phyloP scores from a whole-genome alignment of 2,329 filamentous ascomycete species.

The Talaromyces piceae region DNA sequence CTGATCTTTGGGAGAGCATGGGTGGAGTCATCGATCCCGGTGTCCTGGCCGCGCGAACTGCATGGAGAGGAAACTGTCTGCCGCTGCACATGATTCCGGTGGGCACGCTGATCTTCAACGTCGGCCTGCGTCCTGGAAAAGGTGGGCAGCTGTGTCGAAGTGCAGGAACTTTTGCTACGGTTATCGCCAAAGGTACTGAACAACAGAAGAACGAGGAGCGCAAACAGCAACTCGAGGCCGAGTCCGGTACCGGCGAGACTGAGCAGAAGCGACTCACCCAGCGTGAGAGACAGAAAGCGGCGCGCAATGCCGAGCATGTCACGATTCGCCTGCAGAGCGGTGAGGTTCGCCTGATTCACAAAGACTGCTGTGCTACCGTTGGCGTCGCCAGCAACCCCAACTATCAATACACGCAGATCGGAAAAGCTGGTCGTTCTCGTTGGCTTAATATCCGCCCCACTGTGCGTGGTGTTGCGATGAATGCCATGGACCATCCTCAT shows the following conservation, averaged over 20 bases:
- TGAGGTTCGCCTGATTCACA: slow-evolving; percentile 81
- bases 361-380: slow-evolving; percentile 89
- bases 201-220: slow-evolving; percentile 32
- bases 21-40: slow-evolving; percentile 88
- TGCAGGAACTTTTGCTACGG: slow-evolving; percentile 82
- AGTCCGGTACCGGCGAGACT: slow-evolving; percentile 48
- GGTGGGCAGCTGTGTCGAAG: slow-evolving; percentile 88
- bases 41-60: slow-evolving; percentile 90
- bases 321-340: slow-evolving; percentile 85
- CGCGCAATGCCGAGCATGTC: slow-evolving; percentile 67
- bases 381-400: slow-evolving; percentile 90
- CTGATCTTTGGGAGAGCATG: slow-evolving; percentile 82
- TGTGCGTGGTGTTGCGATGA: slow-evolving; percentile 97
- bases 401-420: slow-evolving; percentile 81
- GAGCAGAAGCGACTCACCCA: slow-evolving; percentile 29
- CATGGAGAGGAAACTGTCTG: slow-evolving; percentile 88
- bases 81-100: slow-evolving; percentile 93
- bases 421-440: slow-evolving; percentile 87
- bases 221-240: slow-evolving; percentile 10
- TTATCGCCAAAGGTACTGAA: slow-evolving; percentile 82
- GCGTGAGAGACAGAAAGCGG: slow-evolving; percentile 34
- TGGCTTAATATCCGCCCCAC: slow-evolving; percentile 94
- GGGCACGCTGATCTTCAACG: slow-evolving; percentile 85
- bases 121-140: slow-evolving; percentile 65
- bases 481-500: slow-evolving; percentile 95